phyloP scores from a whole-genome alignment of 352 stramenopile species.

The Phytophthora rubi region DNA sequence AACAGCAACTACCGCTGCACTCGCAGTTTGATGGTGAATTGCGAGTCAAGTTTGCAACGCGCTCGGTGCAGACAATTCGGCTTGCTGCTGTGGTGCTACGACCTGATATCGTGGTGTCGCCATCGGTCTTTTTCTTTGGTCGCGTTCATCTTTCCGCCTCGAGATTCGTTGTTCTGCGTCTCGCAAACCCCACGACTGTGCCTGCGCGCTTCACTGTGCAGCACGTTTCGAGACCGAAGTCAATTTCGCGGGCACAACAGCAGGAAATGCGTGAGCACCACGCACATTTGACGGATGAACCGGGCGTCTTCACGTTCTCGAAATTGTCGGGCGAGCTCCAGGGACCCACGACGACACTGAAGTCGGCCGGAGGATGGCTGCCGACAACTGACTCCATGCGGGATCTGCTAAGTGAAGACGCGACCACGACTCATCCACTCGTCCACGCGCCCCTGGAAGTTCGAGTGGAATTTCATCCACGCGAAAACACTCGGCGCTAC shows the following conservation, averaged over 20 bases:
- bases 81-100: slow-evolving; percentile 55
- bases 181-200: slow-evolving; percentile 73
- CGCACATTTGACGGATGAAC: slow-evolving; percentile 63
- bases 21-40: slow-evolving; percentile 53
- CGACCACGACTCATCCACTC: slow-evolving; percentile 32
- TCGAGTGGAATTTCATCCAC: slow-evolving; percentile 57
- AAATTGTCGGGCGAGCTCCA: slow-evolving; percentile 43
- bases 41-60: slow-evolving; percentile 72
- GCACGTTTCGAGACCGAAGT: slow-evolving; percentile 57
- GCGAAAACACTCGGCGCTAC: slow-evolving; percentile 46
- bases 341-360: slow-evolving; percentile 66
- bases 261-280: slow-evolving; percentile 62
- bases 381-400: slow-evolving; percentile 47
- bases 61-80: slow-evolving; percentile 62
- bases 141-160: slow-evolving; percentile 58
- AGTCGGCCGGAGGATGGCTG: slow-evolving; percentile 53
- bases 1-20: slow-evolving; percentile 33
- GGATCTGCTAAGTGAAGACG: slow-evolving; percentile 33
- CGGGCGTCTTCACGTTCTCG: slow-evolving; percentile 67
- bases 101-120: slow-evolving; percentile 67
- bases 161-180: slow-evolving; percentile 49
- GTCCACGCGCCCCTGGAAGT: slow-evolving; percentile 57
- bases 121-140: slow-evolving; percentile 71
- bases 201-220: slow-evolving; percentile 60
- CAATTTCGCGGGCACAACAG: slow-evolving; percentile 62